These are phyloP conservation scores for Ascodesmis nigricans DNA, from an alignment of 495 filamentous ascomycete species.

Conservation along the genomic window DNA sequence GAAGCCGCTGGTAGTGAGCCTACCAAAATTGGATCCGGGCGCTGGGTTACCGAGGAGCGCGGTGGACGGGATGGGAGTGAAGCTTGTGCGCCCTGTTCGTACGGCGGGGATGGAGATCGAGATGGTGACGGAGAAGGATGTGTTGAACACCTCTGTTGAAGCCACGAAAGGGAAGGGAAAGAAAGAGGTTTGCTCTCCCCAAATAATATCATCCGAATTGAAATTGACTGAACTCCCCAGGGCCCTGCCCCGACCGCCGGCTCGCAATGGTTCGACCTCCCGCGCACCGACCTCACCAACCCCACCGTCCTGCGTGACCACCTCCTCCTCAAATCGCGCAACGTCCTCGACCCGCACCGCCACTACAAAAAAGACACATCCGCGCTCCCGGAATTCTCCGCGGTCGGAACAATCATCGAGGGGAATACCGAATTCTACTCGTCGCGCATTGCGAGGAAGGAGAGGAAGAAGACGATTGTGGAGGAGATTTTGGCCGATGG, in stretches of 20 bases:
- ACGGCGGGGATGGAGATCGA: no score
- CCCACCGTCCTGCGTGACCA: slow-evolving; percentile 70
- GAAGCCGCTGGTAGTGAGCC: slow-evolving; percentile 5
- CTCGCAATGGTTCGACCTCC: slow-evolving; percentile 61
- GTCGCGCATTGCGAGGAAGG: slow-evolving; percentile 56
- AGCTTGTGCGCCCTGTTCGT: no score
- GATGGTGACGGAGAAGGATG: background rate
- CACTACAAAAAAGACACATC: slow-evolving; percentile 70
- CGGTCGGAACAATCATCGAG: slow-evolving; percentile 72
- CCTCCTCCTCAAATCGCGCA: slow-evolving; percentile 68
- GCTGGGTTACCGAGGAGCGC: slow-evolving; percentile 18
- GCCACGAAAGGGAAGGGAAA: slow-evolving; percentile 1
- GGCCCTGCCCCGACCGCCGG: slow-evolving; percentile 39
- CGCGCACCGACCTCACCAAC: slow-evolving; percentile 50
- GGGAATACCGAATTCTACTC: slow-evolving; percentile 76
- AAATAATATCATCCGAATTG: slow-evolving; percentile 32
- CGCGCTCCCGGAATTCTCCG: slow-evolving; percentile 53
- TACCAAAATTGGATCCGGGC: slow-evolving; percentile 21
- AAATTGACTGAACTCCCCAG: slow-evolving; percentile 17
- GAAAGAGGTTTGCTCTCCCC: background rate
- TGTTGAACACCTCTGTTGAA: background rate
- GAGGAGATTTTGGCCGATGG: slow-evolving; percentile 60
- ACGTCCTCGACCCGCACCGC: slow-evolving; percentile 68
- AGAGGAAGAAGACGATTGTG: slow-evolving; percentile 75
- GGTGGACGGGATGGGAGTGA: slow-evolving; percentile 6